Conservation (phyloP, 345 rosid genomes). For the Erysimum cheiranthoides region DNA sequence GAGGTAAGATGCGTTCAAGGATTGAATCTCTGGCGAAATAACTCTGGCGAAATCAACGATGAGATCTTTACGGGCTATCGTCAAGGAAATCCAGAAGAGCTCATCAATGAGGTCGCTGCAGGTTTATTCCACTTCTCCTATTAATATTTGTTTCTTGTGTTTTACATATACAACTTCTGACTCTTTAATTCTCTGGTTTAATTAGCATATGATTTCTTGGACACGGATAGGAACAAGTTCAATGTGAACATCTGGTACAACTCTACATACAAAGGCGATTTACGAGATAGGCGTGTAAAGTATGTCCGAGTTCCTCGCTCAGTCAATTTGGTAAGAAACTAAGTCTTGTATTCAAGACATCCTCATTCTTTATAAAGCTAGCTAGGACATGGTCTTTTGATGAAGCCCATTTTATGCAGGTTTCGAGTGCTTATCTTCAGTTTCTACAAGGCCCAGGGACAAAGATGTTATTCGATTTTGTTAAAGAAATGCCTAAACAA, state of each 20-base stretch:
- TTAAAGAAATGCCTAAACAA: conserved; percentile 81
- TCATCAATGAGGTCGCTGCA: conserved; percentile 70
- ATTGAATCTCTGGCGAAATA: conserved; percentile 65
- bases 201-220: conserved; percentile 85
- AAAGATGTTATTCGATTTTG: conserved; percentile 63
- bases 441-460: conserved; percentile 58
- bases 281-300: conserved; percentile 9
- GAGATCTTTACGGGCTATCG: conserved; percentile 65
- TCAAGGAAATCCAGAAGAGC: conserved; percentile 57
- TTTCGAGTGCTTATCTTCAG: conserved; percentile 76
- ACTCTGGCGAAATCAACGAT: conserved; percentile 66
- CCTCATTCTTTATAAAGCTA: no score
- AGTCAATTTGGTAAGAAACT: conserved; percentile 71
- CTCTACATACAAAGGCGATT: conserved; percentile 56
- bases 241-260: conserved; percentile 86
- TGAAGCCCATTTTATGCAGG: conserved; percentile 59
- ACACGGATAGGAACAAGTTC: conserved; percentile 62
- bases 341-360: background rate
- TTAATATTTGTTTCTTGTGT: background rate
- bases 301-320: conserved; percentile 72
- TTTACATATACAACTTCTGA: background rate
- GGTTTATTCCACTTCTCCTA: conserved; percentile 56
- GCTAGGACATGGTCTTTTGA: conserved; percentile 9
- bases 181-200: background rate
- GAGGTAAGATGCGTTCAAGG: conserved; percentile 46